Evolutionary conservation across 116 monocot genomes (phyloP).

Genomic region (Papilionanthe hybrid): DNA sequence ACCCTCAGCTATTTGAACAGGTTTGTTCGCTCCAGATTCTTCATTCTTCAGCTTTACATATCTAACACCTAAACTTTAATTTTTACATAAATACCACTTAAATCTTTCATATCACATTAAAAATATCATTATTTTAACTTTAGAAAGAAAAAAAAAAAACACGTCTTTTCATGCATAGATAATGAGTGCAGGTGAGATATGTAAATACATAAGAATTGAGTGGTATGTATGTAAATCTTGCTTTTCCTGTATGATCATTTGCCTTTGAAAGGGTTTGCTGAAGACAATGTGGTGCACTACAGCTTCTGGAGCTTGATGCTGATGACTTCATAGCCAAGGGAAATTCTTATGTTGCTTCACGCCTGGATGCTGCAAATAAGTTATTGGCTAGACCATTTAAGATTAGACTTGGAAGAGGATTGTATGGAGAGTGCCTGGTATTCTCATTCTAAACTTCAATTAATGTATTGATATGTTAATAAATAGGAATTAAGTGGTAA

Average conservation of each 20-base stretch:
- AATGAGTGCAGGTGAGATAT: too few species aligned
- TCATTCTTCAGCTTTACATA: neutral
- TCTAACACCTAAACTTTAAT: too few species aligned
- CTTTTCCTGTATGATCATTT: too few species aligned
- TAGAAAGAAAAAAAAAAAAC: too few species aligned
- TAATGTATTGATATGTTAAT: neutral
- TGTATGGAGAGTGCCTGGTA: conserved; percentile 90
- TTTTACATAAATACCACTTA: too few species aligned
- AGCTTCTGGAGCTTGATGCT: conserved; percentile 63
- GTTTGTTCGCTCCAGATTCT: conserved; percentile 13
- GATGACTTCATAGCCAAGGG: conserved; percentile 47
- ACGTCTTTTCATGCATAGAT: too few species aligned
- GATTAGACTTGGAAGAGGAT: conserved; percentile 76
- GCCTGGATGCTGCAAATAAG: conserved; percentile 40
- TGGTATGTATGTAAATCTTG: too few species aligned
- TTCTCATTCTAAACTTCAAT: neutral
- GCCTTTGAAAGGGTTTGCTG: neutral
- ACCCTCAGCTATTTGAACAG: conserved; percentile 76
- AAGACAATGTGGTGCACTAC: conserved; percentile 1
- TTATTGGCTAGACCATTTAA: conserved; percentile 55
- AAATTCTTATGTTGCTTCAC: conserved; percentile 29
- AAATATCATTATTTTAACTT: too few species aligned
- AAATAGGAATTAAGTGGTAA: too few species aligned
- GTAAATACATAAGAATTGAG: too few species aligned
- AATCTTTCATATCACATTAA: too few species aligned